These are phyloP conservation scores for Leonotis leonurus DNA, from an alignment of 257 asterid species.

Conservation along the genomic window DNA sequence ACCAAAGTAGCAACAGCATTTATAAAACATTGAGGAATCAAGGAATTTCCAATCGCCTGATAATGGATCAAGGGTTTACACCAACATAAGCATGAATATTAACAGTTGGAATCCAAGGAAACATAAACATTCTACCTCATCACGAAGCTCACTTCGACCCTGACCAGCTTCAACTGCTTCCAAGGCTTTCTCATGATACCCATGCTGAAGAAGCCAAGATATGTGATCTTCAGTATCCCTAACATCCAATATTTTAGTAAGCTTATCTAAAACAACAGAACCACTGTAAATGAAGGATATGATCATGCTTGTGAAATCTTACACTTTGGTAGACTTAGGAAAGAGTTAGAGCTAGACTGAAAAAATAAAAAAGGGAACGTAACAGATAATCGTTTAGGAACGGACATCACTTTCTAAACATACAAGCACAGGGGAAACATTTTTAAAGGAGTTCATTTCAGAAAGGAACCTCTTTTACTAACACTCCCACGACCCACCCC, in stretches of 20 bases:
- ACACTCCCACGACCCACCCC: neutral
- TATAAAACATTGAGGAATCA: neutral
- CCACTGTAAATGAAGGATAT: conserved; percentile 5
- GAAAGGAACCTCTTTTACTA: conserved; percentile 4
- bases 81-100: neutral
- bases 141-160: conserved; percentile 90
- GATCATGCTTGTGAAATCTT: conserved; percentile 1
- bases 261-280: conserved; percentile 6
- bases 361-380: neutral
- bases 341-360: neutral
- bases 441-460: neutral
- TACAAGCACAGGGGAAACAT: neutral
- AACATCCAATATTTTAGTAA: conserved; percentile 21
- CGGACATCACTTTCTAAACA: conserved; percentile 2
- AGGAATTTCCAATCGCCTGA: neutral
- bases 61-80: neutral
- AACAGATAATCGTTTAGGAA: neutral
- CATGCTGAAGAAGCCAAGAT: conserved; percentile 97
- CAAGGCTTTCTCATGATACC: conserved; percentile 91
- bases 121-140: conserved; percentile 56
- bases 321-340: neutral
- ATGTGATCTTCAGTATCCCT: conserved; percentile 99
- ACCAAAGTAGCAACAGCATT: neutral
- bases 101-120: neutral
- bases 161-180: conserved; percentile 97